Evolutionary conservation across 176 grass and related monocot species (phyloP), one percentile per base, ranked within the genome.

Genomic region (Tuctoria greenei): DNA sequence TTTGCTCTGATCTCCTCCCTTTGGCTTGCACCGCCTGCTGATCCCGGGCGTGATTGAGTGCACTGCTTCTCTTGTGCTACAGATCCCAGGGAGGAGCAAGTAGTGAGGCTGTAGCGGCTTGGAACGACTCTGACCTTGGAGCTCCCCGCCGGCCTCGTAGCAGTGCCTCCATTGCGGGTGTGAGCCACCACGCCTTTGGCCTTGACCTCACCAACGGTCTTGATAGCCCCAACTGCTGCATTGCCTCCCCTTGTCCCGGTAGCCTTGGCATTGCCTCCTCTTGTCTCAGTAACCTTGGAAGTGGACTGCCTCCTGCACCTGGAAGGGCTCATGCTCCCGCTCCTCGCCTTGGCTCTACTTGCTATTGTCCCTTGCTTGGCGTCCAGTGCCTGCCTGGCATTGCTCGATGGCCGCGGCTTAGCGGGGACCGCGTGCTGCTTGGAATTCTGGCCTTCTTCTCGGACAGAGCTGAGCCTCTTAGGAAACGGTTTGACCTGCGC

Each of bases 81-180:
- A 4, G 36, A 46, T 34, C 64, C 74, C 2, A 84, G 18, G 23
- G 51, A 54, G 5, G 72, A 61, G 9, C 60, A 41, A 9, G 85
- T 74, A 0, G 87, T 86, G 54, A 95, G 74, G 83, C 89, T 95
- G 74, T 99, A 99, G 60, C 95, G 95, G 82, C 95, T 99, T 0
- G 92, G 79, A 14, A 99, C 74, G 25, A 90, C 50, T 80, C 91
- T 85, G 12, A 69, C 80, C 76, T 90, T 95, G 45, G 76, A 67
- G 62, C 79, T 67, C 64, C 84, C 82, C 4, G 87, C 83, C 41
- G 86, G 77, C 87, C 85, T 90, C 83, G 63, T 99, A 8, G 14
- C 71, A 78, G 52, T 31, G 31, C 31, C 6, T 20, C 10, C 64
- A 8, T 2, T 81, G 42, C 75, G 10, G 16, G 25, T 61, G 17